Evolutionary conservation across 768 basidiomycete species (phyloP).

Genomic region (Mycena metata): DNA sequence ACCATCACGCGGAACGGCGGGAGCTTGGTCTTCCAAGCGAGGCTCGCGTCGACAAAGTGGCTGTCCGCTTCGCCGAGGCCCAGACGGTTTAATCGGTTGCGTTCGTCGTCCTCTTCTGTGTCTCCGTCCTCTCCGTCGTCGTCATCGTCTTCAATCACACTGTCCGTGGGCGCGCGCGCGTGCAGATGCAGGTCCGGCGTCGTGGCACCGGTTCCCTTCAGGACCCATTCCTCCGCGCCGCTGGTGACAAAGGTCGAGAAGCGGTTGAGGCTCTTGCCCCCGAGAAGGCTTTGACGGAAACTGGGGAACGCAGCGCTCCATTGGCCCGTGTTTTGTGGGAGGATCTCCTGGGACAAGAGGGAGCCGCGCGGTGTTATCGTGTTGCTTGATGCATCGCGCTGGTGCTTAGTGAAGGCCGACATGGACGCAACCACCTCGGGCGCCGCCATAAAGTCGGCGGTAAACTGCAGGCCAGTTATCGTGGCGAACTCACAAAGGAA

Average conservation of each 20-base stretch:
- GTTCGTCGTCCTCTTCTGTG: constrained; percentile 58
- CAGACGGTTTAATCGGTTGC: constrained; percentile 51
- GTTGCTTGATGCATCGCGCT: constrained; percentile 55
- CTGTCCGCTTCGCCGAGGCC: constrained; percentile 71
- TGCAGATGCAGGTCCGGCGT: not conserved
- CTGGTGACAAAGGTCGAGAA: constrained; percentile 90
- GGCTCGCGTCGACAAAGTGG: constrained; percentile 80
- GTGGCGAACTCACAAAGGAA: not conserved
- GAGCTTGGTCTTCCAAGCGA: constrained; percentile 79
- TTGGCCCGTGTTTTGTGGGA: constrained; percentile 80
- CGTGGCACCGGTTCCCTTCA: constrained; percentile 67
- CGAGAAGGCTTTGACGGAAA: constrained; percentile 78
- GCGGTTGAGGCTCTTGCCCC: constrained; percentile 85
- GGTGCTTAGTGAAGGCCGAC: constrained; percentile 42
- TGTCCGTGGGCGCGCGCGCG: no score
- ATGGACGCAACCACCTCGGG: constrained; percentile 55
- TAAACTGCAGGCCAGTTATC: constrained; percentile 63
- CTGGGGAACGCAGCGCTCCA: constrained; percentile 72
- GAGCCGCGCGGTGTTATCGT: constrained; percentile 67
- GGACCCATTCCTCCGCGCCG: constrained; percentile 86
- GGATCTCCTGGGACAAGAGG: constrained; percentile 59
- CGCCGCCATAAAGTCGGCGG: constrained; percentile 69
- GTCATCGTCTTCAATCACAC: constrained; percentile 1
- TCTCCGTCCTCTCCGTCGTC: constrained; percentile 37
- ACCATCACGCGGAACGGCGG: constrained; percentile 81